Evolutionary conservation across 2,329 filamentous ascomycete species (phyloP), one percentile per base, ranked within the genome.

Genomic region (Blastomyces emzantsi): DNA sequence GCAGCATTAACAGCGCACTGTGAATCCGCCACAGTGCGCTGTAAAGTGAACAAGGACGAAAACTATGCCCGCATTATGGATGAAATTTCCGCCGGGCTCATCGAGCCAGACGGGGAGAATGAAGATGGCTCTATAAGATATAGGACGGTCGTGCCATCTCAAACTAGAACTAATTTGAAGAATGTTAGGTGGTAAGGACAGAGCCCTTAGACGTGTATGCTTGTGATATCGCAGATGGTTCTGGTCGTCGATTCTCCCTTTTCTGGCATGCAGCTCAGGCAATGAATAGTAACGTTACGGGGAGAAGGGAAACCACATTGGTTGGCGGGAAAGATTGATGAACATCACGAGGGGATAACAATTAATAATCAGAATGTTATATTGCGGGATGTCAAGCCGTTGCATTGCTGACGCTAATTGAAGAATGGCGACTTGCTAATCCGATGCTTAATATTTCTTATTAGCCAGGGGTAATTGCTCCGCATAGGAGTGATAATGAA

Each of bases 1-100:
- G 65, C 74, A 0, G 76, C 76, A 0, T 69, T 79, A 3, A 69
- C 78, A n/a, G 72, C 74, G 0, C 78, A 80, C 63, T 73, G 73
- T 63, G 78, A 80, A 65, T 73, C 72, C 1, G 67, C 69, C 2
- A 75, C 67, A 15, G 69, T 67, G 33, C 72, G 72, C 25, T 79
- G 78, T 68, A 67, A 68, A 8, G 71, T 78, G 47, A 71, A 68
- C 39, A 65, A 72, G 1, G 69, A 67, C 25, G 55, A 62, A 2
- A 66, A 70, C 9, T 77, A 74, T 59, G 72, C 70, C 2, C 70
- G 74, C 60, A 68, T 76, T 0, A 69, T 80, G 39, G 70, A 75
- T 41, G 73, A 77, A 30, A 64, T 77, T 17, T 78, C 72, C 9
- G 75, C 73, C 2, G 77, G 77, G 0, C 54, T 78, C 22, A 69